Base-by-base conservation (phyloP, 164 flowering plant genomes). In the Tinospora cordifolia region DNA sequence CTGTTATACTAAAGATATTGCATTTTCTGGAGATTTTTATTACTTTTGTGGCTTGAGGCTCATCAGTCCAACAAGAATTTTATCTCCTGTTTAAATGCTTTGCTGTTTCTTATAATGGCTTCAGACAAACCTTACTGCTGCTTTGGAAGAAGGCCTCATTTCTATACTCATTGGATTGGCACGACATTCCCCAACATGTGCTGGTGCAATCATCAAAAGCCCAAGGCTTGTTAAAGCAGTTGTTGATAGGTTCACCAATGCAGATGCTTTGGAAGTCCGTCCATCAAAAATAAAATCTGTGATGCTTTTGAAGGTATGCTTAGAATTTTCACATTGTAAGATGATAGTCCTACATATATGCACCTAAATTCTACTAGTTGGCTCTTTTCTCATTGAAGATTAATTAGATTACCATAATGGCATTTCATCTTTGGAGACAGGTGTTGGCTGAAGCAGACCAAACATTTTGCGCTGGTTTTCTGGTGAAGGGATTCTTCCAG, bases 131-230 rank as follows among this genome's bases (percentile, higher is more conserved):
- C 89, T 83, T 70, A 26, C 83, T 25, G 80, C 74, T 0, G 84
- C 82, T 67, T 74, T 90, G 78, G 97, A 89, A 79, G 98, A 94
- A 72, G 79, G 78, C 77, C 68, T 90, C 59, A 58, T 90, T 49
- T 81, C 97, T 64, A 78, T 90, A 71, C 86, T 89, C 27, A 75
- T 85, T 79, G 92, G 86, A 38, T 72, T 95, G 60, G 93, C 92
- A 62, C 87, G 99, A 79, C 98, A 92, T 84, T 92, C 99, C 36
- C 90, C 91, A 41, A 78, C 83, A 39, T 84, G 87, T 82, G 88
- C 94, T 66, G 71, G 71, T 86, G 94, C 96, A 78, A 75, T 95
- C 41, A 70, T 87, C 76, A 81, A 82, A 39, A 89, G 89, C 75
- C 84, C 82, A 66, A 80, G 86, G 83, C 96, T 95, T 72, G 79